Conservation (phyloP, 306 rosid species). For the Cicer arietinum region DNA sequence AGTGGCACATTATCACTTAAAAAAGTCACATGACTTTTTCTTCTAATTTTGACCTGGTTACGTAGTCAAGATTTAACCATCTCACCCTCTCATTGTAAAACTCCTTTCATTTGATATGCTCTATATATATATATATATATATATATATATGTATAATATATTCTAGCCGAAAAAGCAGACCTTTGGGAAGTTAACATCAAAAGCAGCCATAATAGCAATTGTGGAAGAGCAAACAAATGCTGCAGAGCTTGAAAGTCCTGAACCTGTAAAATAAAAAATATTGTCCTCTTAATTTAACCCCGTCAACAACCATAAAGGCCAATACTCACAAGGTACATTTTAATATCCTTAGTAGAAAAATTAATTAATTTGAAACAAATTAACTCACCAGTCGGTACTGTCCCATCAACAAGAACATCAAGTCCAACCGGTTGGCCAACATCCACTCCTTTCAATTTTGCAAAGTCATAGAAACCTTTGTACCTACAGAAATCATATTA, state of each 20-base stretch:
- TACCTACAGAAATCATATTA: conserved; percentile 62
- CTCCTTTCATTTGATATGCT: no score
- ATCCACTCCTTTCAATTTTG: conserved; percentile 68
- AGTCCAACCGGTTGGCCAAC: conserved; percentile 77
- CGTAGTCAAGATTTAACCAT: no score
- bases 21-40: no score
- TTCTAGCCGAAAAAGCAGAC: conserved; percentile 43
- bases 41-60: no score
- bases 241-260: conserved; percentile 96
- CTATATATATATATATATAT: no score
- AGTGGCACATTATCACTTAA: no score
- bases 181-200: conserved; percentile 83
- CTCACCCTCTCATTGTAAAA: no score
- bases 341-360: conserved; percentile 1
- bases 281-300: conserved; percentile 4
- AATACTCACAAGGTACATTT: conserved; percentile 27
- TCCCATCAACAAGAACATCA: conserved; percentile 89
- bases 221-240: conserved; percentile 98
- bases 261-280: conserved; percentile 57
- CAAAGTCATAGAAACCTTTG: conserved; percentile 82
- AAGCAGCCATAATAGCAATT: conserved; percentile 94
- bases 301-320: conserved; percentile 11
- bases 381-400: conserved; percentile 82
- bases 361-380: conserved; percentile 30
- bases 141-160: background rate